These are phyloP conservation scores for Elongisporangium anandrum DNA, from an alignment of 352 stramenopile species.

Conservation along the genomic window DNA sequence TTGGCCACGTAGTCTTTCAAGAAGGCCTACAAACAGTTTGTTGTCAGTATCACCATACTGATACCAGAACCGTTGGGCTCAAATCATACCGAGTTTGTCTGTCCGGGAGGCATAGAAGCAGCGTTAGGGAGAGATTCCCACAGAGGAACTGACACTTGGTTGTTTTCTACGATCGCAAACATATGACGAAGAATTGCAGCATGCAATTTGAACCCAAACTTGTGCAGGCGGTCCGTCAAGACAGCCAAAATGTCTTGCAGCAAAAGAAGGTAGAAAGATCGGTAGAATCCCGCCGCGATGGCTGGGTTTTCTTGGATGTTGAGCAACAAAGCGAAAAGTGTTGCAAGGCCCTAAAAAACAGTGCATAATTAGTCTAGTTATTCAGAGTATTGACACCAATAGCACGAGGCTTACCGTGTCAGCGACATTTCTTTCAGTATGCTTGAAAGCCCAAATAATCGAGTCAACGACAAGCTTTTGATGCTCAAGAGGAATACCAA, in stretches of 20 bases:
- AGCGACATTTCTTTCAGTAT: conserved; percentile 98
- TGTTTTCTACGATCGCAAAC: conserved; percentile 96
- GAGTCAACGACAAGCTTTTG: conserved; percentile 99
- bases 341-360: conserved; percentile 87
- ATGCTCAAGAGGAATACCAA: conserved; percentile 95
- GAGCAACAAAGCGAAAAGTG: conserved; percentile 94
- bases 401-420: conserved; percentile 78
- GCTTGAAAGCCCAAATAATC: conserved; percentile 99
- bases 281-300: conserved; percentile 97
- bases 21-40: conserved; percentile 55
- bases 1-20: conserved; percentile 96
- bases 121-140: conserved; percentile 90
- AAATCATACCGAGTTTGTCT: conserved; percentile 73
- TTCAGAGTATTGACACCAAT: not conserved
- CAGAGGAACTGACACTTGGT: conserved; percentile 94
- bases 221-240: conserved; percentile 98
- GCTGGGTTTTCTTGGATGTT: conserved; percentile 95
- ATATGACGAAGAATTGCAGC: conserved; percentile 96
- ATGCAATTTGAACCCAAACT: conserved; percentile 98
- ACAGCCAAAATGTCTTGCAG: conserved; percentile 96
- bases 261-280: conserved; percentile 94
- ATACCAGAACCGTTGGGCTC: not conserved
- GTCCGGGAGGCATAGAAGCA: conserved; percentile 40
- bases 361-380: not conserved
- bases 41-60: not conserved